Evolutionary conservation across 2,329 filamentous ascomycete species (phyloP), one percentile per base, ranked within the genome.

Genomic region (Beauveria sp.): DNA sequence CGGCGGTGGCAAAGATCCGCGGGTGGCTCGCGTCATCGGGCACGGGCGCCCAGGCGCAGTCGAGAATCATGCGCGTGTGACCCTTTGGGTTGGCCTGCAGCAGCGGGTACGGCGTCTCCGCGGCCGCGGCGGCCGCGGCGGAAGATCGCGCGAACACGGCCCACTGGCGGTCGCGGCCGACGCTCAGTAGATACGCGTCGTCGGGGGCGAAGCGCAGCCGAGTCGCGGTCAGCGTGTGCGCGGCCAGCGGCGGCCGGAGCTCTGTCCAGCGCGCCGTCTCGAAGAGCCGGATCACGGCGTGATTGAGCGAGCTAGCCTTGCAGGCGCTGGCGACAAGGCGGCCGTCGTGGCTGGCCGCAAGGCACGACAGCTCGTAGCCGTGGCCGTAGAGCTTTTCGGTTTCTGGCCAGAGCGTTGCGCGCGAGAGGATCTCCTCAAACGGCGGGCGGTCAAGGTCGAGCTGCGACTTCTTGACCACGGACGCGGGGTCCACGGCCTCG

Each of bases 331-430:
- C 95, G 16, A 99, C 82, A 24, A 97, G 74, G 3, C 75, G 78
- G 14, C 89, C 88, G 67, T 92, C 86, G 69, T 90, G 84, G 69
- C 86, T 91, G 8, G 88, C 83, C 12, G 93, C 90, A 18, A 96
- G 84, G 43, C 91, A 89, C 2, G 91, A 96, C 55, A 99, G 93
- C 74, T 99, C 95, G 75, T 97, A 97, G 34, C 95, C 95, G 75
- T 99, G 95, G 1, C 95, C 95, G 75, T 99, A 99, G 1, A 99
- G 83, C 77, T 99, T 99, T 74, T 99, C 95, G 7, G 86, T 86
- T 72, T 99, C 95, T 3, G 95, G 95, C 92, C 93, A 99, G 38
- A 99, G 85, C 0, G 95, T 96, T 72, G 96, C 87, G 9, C 93
- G 86, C 26, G 92, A 89, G 2, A 99, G 84, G 60, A 91, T 88